phyloP scores from a whole-genome alignment of 441 rosid species.

The Syzygium syzygioides region DNA sequence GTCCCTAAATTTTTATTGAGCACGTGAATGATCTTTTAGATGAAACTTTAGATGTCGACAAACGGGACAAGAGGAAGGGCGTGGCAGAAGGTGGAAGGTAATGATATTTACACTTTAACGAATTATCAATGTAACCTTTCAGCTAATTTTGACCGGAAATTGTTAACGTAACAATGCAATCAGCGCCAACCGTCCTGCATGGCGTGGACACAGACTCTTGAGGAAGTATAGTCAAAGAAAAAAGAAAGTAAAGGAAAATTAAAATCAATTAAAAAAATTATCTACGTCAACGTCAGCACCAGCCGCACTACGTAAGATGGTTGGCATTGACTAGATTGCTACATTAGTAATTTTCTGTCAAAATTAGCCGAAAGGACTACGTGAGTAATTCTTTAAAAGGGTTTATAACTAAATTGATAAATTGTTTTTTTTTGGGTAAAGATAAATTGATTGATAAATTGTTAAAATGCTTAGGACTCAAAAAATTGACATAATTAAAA shows the following conservation, averaged over 20 bases:
- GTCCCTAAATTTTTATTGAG: neutral
- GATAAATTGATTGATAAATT: rapidly evolving
- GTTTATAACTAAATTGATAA: rapidly evolving
- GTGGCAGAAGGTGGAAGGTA: neutral
- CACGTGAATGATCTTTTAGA: neutral
- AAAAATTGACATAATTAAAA: too few relatives aligned
- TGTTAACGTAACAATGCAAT: neutral
- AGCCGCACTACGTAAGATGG: rapidly evolving
- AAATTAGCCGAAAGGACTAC: neutral
- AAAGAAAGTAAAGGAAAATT: neutral
- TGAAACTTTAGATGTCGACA: neutral
- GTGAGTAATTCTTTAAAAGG: neutral
- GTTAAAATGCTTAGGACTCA: neutral
- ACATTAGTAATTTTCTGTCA: neutral
- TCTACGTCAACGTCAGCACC: neutral
- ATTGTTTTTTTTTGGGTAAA: too few relatives aligned
- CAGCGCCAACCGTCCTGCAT: too few relatives aligned
- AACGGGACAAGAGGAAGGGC: neutral
- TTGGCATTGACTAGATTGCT: neutral
- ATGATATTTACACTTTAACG: neutral
- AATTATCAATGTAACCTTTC: neutral
- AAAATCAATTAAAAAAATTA: neutral
- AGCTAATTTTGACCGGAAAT: neutral
- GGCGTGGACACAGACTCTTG: neutral
- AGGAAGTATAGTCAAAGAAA: neutral